Conservation (phyloP, 2,329 filamentous ascomycete genomes). For the Hypoxylon sp. region DNA sequence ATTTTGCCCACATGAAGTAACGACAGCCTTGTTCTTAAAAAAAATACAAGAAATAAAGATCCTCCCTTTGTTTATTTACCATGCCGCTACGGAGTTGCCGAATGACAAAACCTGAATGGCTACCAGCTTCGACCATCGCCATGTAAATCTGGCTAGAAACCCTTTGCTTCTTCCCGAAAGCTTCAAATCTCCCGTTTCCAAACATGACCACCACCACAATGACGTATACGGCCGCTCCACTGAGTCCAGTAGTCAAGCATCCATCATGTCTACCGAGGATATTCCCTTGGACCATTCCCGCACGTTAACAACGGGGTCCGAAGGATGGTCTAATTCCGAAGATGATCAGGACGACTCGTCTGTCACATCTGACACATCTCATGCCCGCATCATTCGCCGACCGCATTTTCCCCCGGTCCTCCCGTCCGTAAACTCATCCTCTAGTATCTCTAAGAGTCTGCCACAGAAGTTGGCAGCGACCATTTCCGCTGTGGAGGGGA, state of each 20-base stretch:
- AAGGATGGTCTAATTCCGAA: slow-evolving; percentile 43
- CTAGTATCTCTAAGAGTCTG: slow-evolving; percentile 48
- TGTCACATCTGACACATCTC: slow-evolving; percentile 44
- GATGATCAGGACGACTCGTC: slow-evolving; percentile 44
- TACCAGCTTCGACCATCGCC: slow-evolving; percentile 35
- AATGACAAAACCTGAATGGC: slow-evolving; percentile 44
- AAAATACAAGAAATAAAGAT: slow-evolving; percentile 5
- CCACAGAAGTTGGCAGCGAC: slow-evolving; percentile 45
- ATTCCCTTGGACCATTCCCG: slow-evolving; percentile 39
- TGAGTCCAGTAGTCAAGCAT: slow-evolving; percentile 41
- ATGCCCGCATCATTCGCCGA: slow-evolving; percentile 45
- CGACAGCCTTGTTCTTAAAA: slow-evolving; percentile 22
- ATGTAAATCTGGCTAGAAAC: slow-evolving; percentile 42
- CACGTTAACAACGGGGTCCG: slow-evolving; percentile 42
- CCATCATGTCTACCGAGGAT: slow-evolving; percentile 45
- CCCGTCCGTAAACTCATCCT: slow-evolving; percentile 42
- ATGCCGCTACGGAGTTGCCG: slow-evolving; percentile 38
- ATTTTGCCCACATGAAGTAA: slow-evolving; percentile 37
- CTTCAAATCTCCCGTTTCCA: slow-evolving; percentile 27
- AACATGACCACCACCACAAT: slow-evolving; percentile 43
- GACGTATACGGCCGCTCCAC: slow-evolving; percentile 39
- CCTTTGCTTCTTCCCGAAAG: slow-evolving; percentile 28
- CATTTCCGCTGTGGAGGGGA: slow-evolving; percentile 41
- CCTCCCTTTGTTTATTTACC: slow-evolving; percentile 24
- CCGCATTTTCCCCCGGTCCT: slow-evolving; percentile 49